Conservation (phyloP, 305 asterid species). For the Fraxinus sp. region DNA sequence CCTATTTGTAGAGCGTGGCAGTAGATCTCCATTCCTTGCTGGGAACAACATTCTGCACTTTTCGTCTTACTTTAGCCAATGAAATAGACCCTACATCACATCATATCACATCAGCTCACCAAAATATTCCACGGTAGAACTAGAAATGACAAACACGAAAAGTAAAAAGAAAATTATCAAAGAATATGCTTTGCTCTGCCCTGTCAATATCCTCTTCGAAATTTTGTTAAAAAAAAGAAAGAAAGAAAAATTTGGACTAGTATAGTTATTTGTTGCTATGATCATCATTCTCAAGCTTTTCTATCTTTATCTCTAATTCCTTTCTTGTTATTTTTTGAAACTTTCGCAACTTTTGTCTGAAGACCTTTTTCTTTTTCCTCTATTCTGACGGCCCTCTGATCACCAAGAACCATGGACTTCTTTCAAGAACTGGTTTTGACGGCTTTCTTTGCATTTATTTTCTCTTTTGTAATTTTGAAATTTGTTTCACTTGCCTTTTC, state of each 20-base stretch:
- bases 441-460: constrained; percentile 41
- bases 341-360: constrained; percentile 19
- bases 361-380: constrained; percentile 8
- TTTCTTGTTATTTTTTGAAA: constrained; percentile 28
- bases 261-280: constrained; percentile 14
- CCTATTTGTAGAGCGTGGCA: neutral
- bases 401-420: constrained; percentile 37
- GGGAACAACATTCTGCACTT: neutral
- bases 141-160: neutral
- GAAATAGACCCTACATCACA: constrained; percentile 4
- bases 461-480: constrained; percentile 47
- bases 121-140: constrained; percentile 14
- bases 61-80: constrained; percentile 2
- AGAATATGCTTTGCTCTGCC: constrained; percentile 70
- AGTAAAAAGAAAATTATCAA: constrained; percentile 15
- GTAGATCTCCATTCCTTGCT: neutral
- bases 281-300: constrained; percentile 22
- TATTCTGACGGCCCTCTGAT: constrained; percentile 25
- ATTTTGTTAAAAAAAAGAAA: constrained; percentile 2
- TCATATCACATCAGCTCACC: constrained; percentile 23
- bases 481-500: constrained; percentile 44
- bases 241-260: constrained; percentile 1
- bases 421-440: constrained; percentile 45
- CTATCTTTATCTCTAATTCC: constrained; percentile 26
- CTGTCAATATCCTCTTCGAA: constrained; percentile 35